These are phyloP conservation scores for Ilex aquifolium DNA, from an alignment of 257 asterid species.

Conservation along the genomic window DNA sequence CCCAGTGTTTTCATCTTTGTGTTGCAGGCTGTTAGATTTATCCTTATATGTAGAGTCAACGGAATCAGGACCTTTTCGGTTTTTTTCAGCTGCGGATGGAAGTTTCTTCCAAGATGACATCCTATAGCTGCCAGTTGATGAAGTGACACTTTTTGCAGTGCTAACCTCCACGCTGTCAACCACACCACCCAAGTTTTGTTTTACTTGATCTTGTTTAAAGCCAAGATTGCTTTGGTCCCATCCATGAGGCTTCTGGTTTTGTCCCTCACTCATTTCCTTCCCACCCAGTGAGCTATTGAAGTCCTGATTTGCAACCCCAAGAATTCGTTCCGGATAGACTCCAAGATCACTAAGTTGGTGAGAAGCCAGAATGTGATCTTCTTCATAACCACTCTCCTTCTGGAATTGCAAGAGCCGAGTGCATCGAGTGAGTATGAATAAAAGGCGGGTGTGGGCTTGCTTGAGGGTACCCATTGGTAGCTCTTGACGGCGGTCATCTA, in stretches of 20 bases:
- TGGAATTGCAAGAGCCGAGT: slow-evolving; percentile 89
- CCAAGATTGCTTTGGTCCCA: slow-evolving; percentile 27
- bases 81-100: slow-evolving; percentile 70
- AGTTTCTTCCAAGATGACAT: slow-evolving; percentile 99
- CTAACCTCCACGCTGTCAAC: slow-evolving; percentile 34
- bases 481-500: slow-evolving; percentile 96
- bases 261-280: slow-evolving; percentile 25
- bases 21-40: slow-evolving; percentile 31
- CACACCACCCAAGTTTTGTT: slow-evolving; percentile 23
- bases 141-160: slow-evolving; percentile 64
- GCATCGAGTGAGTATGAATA: slow-evolving; percentile 91
- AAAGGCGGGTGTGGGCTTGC: slow-evolving; percentile 82
- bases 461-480: slow-evolving; percentile 62
- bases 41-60: slow-evolving; percentile 42
- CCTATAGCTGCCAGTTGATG: slow-evolving; percentile 68
- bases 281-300: slow-evolving; percentile 16
- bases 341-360: slow-evolving; percentile 90
- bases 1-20: slow-evolving; percentile 25
- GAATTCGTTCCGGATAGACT: slow-evolving; percentile 54
- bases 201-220: slow-evolving; percentile 33
- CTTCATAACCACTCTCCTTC: slow-evolving; percentile 89
- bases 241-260: slow-evolving; percentile 28
- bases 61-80: slow-evolving; percentile 39
- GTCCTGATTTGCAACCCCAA: slow-evolving; percentile 22
- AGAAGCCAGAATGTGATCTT: slow-evolving; percentile 51